phyloP scores from a whole-genome alignment of 2,329 filamentous ascomycete genomes.

The Aspergillus sp. region DNA sequence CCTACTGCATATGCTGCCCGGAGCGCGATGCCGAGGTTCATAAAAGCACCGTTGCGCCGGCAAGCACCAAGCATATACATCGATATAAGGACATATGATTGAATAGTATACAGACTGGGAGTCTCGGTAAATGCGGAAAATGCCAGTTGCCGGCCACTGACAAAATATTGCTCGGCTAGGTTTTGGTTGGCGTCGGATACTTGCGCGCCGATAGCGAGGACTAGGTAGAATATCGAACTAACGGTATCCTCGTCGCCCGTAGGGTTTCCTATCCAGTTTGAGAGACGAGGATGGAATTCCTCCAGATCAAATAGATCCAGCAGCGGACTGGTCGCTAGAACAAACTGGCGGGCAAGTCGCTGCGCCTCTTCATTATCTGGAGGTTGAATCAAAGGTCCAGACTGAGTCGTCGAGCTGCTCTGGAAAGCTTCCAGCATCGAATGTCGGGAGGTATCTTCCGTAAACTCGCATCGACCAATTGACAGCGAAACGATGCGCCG shows the following conservation, averaged over 20 bases:
- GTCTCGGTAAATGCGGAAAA: conserved; percentile 54
- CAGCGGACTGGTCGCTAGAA: conserved; percentile 53
- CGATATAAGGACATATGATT: conserved; percentile 57
- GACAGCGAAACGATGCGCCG: conserved; percentile 54
- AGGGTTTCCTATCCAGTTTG: conserved; percentile 43
- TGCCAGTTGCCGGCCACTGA: conserved; percentile 50
- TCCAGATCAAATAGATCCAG: conserved; percentile 55
- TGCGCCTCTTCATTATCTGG: conserved; percentile 47
- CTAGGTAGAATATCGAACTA: conserved; percentile 55
- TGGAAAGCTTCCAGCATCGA: conserved; percentile 50
- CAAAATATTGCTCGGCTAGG: conserved; percentile 54
- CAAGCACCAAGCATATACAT: conserved; percentile 58
- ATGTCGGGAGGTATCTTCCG: conserved; percentile 46
- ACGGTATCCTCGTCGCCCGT: conserved; percentile 46
- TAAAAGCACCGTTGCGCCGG: conserved; percentile 57
- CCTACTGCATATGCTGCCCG: conserved; percentile 58
- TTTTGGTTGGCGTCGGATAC: conserved; percentile 44
- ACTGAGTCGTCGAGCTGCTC: conserved; percentile 33
- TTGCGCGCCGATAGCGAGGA: conserved; percentile 56
- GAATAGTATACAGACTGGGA: conserved; percentile 56
- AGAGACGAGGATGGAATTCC: conserved; percentile 46
- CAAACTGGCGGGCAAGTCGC: conserved; percentile 48
- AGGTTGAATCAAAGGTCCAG: conserved; percentile 33
- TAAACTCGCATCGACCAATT: conserved; percentile 48
- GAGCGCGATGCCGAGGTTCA: conserved; percentile 58